Conservation (phyloP, 352 stramenopile species). For the Globisporangium viniferum region DNA sequence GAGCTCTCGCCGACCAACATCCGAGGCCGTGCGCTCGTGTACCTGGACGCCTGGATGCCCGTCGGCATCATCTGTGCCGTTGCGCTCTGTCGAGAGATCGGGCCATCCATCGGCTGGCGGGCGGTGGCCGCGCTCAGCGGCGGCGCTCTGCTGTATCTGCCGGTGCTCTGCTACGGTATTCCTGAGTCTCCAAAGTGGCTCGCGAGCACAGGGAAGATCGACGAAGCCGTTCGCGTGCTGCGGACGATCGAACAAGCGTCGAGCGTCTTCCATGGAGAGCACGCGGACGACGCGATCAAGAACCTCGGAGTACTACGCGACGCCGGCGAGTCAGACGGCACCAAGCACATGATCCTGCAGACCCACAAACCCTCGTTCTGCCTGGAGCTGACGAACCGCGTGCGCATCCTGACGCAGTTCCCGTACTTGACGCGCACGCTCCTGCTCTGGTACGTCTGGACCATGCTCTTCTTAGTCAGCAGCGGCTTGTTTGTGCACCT, state of each 20-base stretch:
- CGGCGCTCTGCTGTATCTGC: constrained; percentile 1
- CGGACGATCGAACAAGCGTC: constrained; percentile 3
- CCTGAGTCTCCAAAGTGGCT: constrained; percentile 14
- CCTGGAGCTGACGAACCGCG: not conserved
- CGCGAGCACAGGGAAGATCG: not conserved
- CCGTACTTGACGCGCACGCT: constrained; percentile 10
- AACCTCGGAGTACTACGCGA: not conserved
- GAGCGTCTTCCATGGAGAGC: not conserved
- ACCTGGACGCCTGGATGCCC: constrained; percentile 20
- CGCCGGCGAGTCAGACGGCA: not conserved
- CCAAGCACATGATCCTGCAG: not conserved
- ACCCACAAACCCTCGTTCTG: not conserved
- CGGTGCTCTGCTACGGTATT: not conserved
- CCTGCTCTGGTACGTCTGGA: constrained; percentile 7
- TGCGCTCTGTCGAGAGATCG: not conserved
- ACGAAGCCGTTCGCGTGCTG: constrained; percentile 12
- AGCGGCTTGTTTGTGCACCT: not conserved
- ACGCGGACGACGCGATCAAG: constrained; percentile 1
- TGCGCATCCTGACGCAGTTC: not conserved
- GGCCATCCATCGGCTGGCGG: constrained; percentile 2
- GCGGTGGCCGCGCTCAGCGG: not conserved
- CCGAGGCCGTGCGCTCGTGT: constrained; percentile 21
- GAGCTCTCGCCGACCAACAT: not conserved
- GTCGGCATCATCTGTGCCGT: constrained; percentile 12
- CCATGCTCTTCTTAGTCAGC: not conserved